Base-by-base conservation (phyloP, 202 grass and related monocot genomes). In the Zizania palustris region DNA sequence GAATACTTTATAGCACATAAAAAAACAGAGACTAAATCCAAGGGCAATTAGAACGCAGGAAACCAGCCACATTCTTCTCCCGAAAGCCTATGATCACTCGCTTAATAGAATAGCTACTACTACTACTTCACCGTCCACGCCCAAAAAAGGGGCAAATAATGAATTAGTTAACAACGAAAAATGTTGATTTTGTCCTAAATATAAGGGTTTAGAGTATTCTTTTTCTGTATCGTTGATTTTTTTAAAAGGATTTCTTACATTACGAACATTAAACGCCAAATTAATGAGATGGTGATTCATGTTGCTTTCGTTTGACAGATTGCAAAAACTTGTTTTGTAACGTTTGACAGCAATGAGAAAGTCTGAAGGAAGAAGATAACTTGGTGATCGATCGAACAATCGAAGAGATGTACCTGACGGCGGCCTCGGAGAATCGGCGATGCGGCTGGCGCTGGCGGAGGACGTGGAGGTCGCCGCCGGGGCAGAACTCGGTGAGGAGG, bases 401-500 rank as follows among this genome's bases (percentile, higher is more conserved):
- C 5, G 50, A 9, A 82, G 3, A 87, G 86, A 63, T 79, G 16
- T 28, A 28, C 28, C 28, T 28, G 28, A 28, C 28, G 28, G 28
- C 28, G 28, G 28, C 28, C 28, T 28, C 28, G 28, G 28, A 28
- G 28, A 28, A 28, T 2, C 28, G 28, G 28, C 28, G 28, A 28
- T 28, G 28, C 4, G 87, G 82, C 82, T 97, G 94, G 10, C 91
- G 84, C 85, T 97, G 94, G 9, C 94, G 81, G 35, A 97, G 91
- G 11, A 97, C 84, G 86, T 97, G 94, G 73, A 97, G 83, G 70
- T 97, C 94, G 34, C 94, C 94, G 53, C 94, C 94, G 72, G 94
- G 94, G 76, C 94, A 97, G 91, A 99, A 99, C 89, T 99, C 96
- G 43, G 96, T 99, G 69, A 99, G 88, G 87, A 99, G 89, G 77